Evolutionary conservation across 805 yeast species (phyloP), one percentile per base, ranked within the genome.

Genomic region (Wickerhamomyces queroliae): DNA sequence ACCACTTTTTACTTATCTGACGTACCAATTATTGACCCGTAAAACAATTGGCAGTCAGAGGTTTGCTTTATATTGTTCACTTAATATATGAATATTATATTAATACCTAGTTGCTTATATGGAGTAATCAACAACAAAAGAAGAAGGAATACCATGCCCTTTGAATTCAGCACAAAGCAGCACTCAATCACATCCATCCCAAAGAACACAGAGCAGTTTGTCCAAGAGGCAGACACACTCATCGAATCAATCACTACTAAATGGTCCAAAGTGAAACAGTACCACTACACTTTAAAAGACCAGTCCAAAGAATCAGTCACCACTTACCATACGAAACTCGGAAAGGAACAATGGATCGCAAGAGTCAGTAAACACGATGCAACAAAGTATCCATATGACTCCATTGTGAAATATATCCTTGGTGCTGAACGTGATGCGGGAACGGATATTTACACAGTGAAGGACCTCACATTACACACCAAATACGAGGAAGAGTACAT

Each of bases 401-500:
- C 10, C 10, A 10, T 31, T 5, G 17, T 37, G 2, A 30, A 41
- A 17, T 49, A 48, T 16, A 41, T 57, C 7, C 47, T 49, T 22
- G 64, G 63, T 13, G 29, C 32, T 5, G 6, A 24, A 4, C 9
- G 21, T 5, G 37, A 17, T 21, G 11, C 11, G 4, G 24, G 21
- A 5, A 25, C 10, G 16, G 22, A 11, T 3, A 13, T n/a, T 7
- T 23, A 23, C 12, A 5, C 15, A n/a, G 12, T 29, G 7, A 10
- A 10, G 3, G 58, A 54, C 21, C 40, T 48, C 4, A 41, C 50
- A 8, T 33, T 25, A 4, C 56, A 64, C 25, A 55, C 63, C 3
- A 39, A 43, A 19, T 35, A 48, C 10, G 67, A 62, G 36, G 32
- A 37, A 9, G 47, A 59, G 16, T 61, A 61, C 39, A 61, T 62